phyloP scores from a whole-genome alignment of 2,329 filamentous ascomycete genomes.

The Hymenoscyphus linearis region DNA sequence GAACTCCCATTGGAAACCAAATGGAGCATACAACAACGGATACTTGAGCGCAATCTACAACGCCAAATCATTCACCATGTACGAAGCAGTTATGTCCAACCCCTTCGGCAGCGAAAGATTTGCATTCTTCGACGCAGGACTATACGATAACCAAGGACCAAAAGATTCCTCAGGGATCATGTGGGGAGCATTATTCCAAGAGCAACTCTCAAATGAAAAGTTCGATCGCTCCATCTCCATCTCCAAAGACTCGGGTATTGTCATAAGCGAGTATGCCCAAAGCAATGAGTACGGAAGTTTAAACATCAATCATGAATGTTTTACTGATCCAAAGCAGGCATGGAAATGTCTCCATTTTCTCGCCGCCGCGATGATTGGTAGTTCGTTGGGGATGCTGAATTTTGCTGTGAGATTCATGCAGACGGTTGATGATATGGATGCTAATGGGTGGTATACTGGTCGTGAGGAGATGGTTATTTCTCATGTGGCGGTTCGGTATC shows the following conservation, averaged over 20 bases:
- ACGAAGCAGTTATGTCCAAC: slow-evolving; percentile 5
- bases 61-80: slow-evolving; percentile 2
- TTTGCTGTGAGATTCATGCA: slow-evolving; percentile 6
- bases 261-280: slow-evolving; percentile 3
- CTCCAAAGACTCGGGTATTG: slow-evolving; percentile 1
- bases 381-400: slow-evolving; percentile 3
- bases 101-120: slow-evolving; percentile 1
- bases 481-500: slow-evolving; percentile 5
- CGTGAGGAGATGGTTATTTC: slow-evolving; percentile 7
- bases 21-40: neutral
- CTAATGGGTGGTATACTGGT: slow-evolving; percentile 3
- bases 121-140: slow-evolving; percentile 2
- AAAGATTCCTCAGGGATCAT: neutral
- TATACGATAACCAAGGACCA: neutral
- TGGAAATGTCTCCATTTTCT: slow-evolving; percentile 4
- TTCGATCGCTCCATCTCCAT: neutral
- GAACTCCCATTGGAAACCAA: neutral
- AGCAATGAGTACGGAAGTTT: neutral
- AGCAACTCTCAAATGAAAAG: neutral
- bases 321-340: neutral
- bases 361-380: neutral
- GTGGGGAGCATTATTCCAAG: neutral
- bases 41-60: neutral
- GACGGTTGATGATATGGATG: slow-evolving; percentile 8
- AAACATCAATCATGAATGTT: slow-evolving; percentile 5